Percentiles rank a stretch among this genome's conserved stretches.
phyloP scores from a whole-genome alignment of 1,139 yeast genomes.

The Ogataea hybrid region DNA sequence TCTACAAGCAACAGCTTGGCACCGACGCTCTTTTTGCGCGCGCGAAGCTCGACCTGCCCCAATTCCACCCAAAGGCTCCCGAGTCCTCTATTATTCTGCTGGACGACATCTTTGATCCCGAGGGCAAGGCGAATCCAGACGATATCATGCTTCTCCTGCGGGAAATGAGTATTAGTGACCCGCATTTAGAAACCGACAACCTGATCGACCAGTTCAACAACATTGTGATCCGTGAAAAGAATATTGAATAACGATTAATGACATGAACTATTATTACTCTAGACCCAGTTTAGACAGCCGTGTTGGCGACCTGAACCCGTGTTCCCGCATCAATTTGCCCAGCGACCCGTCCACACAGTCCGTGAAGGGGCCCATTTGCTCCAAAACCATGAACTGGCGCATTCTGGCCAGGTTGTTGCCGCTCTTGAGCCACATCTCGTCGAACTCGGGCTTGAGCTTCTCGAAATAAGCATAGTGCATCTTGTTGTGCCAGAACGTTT shows the following conservation, averaged over 20 bases:
- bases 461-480: conserved; percentile 22
- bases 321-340: conserved; percentile 23
- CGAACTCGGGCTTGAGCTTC: conserved; percentile 26
- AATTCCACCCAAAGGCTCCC: conserved; percentile 45
- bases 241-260: conserved; percentile 17
- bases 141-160: conserved; percentile 54
- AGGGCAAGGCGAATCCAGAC: conserved; percentile 45
- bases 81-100: conserved; percentile 63
- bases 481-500: conserved; percentile 20
- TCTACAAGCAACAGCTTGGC: conserved; percentile 71
- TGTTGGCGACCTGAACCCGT: conserved; percentile 25
- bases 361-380: conserved; percentile 29
- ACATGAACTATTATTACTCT: conserved; percentile 4
- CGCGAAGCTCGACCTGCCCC: conserved; percentile 47
- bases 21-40: conserved; percentile 74
- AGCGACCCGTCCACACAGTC: conserved; percentile 27
- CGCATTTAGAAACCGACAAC: conserved; percentile 35
- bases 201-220: conserved; percentile 36
- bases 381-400: conserved; percentile 8
- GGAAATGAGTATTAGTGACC: conserved; percentile 44
- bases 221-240: conserved; percentile 21
- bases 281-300: conserved; percentile 10
- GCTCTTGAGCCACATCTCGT: conserved; percentile 19
- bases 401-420: conserved; percentile 21
- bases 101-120: conserved; percentile 66